A percentile compares a stretch with the other conserved stretches of the same genome.
phyloP scores from a whole-genome alignment of 1,139 yeast species.

The Geotrichum phurueaensis region DNA sequence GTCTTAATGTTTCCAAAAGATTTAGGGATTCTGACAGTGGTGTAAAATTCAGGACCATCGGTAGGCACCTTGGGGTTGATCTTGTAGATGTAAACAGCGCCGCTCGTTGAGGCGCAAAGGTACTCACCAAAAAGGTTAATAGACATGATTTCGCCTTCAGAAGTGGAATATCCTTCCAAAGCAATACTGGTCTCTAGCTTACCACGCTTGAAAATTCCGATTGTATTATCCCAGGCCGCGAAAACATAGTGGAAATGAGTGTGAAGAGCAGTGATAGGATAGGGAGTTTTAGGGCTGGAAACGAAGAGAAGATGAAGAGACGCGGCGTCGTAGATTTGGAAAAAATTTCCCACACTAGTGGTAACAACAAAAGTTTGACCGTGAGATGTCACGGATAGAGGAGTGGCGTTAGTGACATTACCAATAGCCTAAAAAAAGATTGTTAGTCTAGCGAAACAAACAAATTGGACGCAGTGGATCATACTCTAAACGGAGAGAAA shows the following conservation, averaged over 20 bases:
- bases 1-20: slow-evolving; percentile 67
- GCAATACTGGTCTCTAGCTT: slow-evolving; percentile 52
- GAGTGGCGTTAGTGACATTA: slow-evolving; percentile 54
- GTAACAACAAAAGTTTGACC: slow-evolving; percentile 86
- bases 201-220: slow-evolving; percentile 84
- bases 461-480: slow-evolving; percentile 22
- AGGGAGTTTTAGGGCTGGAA: slow-evolving; percentile 68
- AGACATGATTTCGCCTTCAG: slow-evolving; percentile 40
- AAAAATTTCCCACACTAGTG: slow-evolving; percentile 82
- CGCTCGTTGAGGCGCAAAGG: slow-evolving; percentile 52
- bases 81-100: slow-evolving; percentile 61
- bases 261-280: slow-evolving; percentile 62
- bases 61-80: slow-evolving; percentile 40
- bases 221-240: slow-evolving; percentile 64
- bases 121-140: slow-evolving; percentile 73
- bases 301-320: slow-evolving; percentile 82
- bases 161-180: slow-evolving; percentile 27
- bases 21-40: slow-evolving; percentile 51
- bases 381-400: slow-evolving; percentile 81
- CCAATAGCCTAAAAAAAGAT: slow-evolving; percentile 35
- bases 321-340: slow-evolving; percentile 91
- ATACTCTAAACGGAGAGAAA: slow-evolving; percentile 47
- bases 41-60: slow-evolving; percentile 42
- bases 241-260: slow-evolving; percentile 83
- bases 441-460: not conserved